Base-by-base conservation (phyloP, 768 basidiomycete genomes). In the Arthromyces matolae region DNA sequence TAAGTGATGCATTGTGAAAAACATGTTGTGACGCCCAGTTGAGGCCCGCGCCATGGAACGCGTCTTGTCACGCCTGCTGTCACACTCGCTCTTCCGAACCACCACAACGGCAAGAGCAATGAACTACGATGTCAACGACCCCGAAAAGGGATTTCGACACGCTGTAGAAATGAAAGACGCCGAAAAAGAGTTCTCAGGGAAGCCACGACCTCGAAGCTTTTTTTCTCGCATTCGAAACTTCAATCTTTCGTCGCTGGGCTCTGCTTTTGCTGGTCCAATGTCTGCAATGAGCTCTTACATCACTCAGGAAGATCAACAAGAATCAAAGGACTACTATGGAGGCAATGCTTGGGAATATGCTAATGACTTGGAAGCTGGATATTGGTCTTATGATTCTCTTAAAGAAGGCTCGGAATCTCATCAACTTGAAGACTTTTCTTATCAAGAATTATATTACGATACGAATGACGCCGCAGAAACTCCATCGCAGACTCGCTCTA, bases 171-270 rank as follows among this genome's bases (percentile, higher is more conserved):
- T 19, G 38, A 12, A 27, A 9, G 14, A 27, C n/a, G 8, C 14
- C 18, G 38, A 29, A 44, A 34, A 18, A 25, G 5, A 44, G 13
- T 1, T 23, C 12, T n/a, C 6, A 12, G 40, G 31, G 37, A 34
- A 53, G 32, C 45, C 49, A 12, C 43, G 49, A 24, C 42, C 55
- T 32, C 49, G 47, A 20, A 49, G 32, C 31, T 29, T 62, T 14
- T 51, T 62, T 18, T 51, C 55, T 29, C 57, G 55, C 40, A 53
- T 62, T 42, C 59, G 55, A 20, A 58, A 50, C 47, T 59, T 62
- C 42, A 60, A 58, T 43, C 40, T 59, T 14, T 49, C 50, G 39
- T 58, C 58, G 8, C 48, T 63, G 19, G 52, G 58, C 19, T 57
- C 56, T 51, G 41, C 56, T 50, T 59, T 63, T 42, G 57, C 57